Evolutionary conservation across 768 basidiomycete genomes (phyloP), one percentile per base, ranked within the genome.

Genomic region (Boletus vinaceobasis): DNA sequence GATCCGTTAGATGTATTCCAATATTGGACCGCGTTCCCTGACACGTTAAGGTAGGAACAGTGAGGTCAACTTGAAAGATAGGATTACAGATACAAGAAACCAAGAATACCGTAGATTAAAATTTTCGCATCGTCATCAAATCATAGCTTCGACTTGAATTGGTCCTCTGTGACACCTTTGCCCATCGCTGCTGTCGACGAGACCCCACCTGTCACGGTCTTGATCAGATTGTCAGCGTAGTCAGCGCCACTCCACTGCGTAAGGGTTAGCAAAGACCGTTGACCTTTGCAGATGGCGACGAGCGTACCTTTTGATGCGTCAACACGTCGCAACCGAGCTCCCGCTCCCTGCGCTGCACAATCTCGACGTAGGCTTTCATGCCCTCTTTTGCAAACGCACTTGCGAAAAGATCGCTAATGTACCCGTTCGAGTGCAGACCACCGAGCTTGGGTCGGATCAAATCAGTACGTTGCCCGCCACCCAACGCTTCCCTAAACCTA

Each of bases 141-240:
- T 74, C 62, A 83, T 58, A 83, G 63, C 64, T 77, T 83, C 33
- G 74, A 45, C 56, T 62, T 65, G 74, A 96, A 97, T 71, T 96
- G 94, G 36, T 85, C 73, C 75, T 97, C 94, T 0, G 94, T 97
- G 31, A 96, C 93, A 52, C 96, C 96, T 62, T 86, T 85, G 47
- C 96, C 97, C 96, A 98, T 98, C n/a, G 97, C 96, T n/a, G 95
- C 83, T 10, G 96, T 98, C 45, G 93, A 94, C 36, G 93, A 96
- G 57, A 99, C 83, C 55, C 97, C 97, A 26, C 97, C 97, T 35
- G 97, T 99, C 52, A 98, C 92, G 7, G 96, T 95, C 83, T 93
- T 94, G 74, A 97, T 81, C 50, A 96, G 72, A 59, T 83, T 86
- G 71, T 97, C 94, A 35, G 90, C 89, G 63, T 92, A 95, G 71